A percentile compares a stretch with the other conserved stretches of the same genome.
phyloP scores from a whole-genome alignment of 1,139 yeast genomes.

The Arxiozyma bovina region DNA sequence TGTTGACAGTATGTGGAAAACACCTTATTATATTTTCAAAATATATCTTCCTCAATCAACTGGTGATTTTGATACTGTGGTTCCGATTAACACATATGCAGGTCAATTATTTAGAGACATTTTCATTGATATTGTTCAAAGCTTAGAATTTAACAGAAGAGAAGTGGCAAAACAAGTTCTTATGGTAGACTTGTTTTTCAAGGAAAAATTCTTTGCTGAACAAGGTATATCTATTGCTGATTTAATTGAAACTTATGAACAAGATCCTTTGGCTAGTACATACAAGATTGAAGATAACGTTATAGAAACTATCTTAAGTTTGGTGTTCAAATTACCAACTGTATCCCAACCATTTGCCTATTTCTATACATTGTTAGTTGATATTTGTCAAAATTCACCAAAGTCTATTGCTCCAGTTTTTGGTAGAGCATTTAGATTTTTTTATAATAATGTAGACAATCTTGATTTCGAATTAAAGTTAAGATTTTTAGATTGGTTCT shows the following conservation, averaged over 20 bases:
- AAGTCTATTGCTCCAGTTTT: constrained; percentile 91
- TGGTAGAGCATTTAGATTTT: constrained; percentile 84
- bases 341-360: constrained; percentile 64
- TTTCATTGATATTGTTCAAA: constrained; percentile 62
- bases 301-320: constrained; percentile 69
- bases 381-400: constrained; percentile 80
- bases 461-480: constrained; percentile 70
- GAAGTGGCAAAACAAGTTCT: constrained; percentile 82
- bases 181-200: constrained; percentile 65
- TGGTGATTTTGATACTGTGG: constrained; percentile 60
- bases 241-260: constrained; percentile 38
- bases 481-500: constrained; percentile 83
- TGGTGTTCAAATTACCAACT: constrained; percentile 67
- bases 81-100: constrained; percentile 50
- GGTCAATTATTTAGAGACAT: constrained; percentile 67
- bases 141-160: constrained; percentile 79
- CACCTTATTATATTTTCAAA: constrained; percentile 56
- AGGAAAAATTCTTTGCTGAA: constrained; percentile 62
- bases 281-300: constrained; percentile 92
- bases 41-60: constrained; percentile 45
- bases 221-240: constrained; percentile 80
- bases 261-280: constrained; percentile 42
- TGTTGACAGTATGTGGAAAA: constrained; percentile 43
- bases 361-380: constrained; percentile 78
- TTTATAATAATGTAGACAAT: constrained; percentile 58